phyloP scores from a whole-genome alignment of 139 green algal genomes.

The Pseudopediastrum boryanum region DNA sequence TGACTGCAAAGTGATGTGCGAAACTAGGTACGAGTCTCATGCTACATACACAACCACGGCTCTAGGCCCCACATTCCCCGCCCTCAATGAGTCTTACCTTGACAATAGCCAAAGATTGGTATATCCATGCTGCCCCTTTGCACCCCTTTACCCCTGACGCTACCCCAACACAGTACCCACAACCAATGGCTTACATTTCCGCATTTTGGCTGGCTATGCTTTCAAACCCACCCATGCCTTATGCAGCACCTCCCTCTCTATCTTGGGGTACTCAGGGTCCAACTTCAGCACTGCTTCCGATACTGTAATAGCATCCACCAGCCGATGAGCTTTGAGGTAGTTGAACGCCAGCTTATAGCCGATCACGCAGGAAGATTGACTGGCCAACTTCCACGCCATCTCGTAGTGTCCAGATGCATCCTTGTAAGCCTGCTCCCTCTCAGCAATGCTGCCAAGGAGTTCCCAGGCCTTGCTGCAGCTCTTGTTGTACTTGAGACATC shows the following conservation, averaged over 20 bases:
- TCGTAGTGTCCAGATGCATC: slow-evolving; percentile 83
- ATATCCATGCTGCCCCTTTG: too few species aligned
- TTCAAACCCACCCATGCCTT: slow-evolving; percentile 65
- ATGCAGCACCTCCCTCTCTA: slow-evolving; percentile 77
- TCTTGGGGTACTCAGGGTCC: slow-evolving; percentile 75
- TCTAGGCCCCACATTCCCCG: too few species aligned
- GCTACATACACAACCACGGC: too few species aligned
- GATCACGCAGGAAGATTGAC: slow-evolving; percentile 16
- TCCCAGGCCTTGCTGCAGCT: slow-evolving; percentile 79
- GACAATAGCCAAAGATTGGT: too few species aligned
- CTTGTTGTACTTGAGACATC: slow-evolving; percentile 87
- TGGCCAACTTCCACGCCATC: slow-evolving; percentile 66
- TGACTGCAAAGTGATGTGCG: too few species aligned
- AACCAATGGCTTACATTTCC: too few species aligned
- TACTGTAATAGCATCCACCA: slow-evolving; percentile 29
- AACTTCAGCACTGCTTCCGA: slow-evolving; percentile 59
- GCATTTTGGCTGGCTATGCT: too few species aligned
- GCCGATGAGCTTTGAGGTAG: slow-evolving; percentile 74
- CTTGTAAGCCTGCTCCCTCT: slow-evolving; percentile 80
- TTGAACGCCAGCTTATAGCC: slow-evolving; percentile 87
- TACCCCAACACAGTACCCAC: too few species aligned
- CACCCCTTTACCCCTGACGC: too few species aligned
- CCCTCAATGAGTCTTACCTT: too few species aligned
- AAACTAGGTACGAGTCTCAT: too few species aligned
- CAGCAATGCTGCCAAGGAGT: slow-evolving; percentile 74